Base-by-base conservation (phyloP, 495 filamentous ascomycete genomes). In the Cercophora samala region DNA sequence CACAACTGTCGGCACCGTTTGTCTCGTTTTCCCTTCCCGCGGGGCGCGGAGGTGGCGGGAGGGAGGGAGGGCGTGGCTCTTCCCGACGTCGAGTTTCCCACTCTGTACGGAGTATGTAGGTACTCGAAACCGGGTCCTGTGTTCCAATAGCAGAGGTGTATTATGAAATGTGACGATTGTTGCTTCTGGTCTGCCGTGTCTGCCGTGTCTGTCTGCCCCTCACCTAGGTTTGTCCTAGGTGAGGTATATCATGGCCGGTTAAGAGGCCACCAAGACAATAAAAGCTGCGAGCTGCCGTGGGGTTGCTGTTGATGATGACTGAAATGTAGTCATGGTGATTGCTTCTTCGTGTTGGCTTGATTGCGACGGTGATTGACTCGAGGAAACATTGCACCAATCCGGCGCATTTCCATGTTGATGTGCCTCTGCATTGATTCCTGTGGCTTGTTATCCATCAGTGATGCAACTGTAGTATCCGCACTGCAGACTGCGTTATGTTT, bases 41-140 rank as follows among this genome's bases (percentile, higher is more conserved):
- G 58, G 24, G 58, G 22, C 58, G 58, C 25, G 21, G 58, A 60
- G 58, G 22, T 60, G 22, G 58, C 22, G 58, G 25, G 25, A 21
- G 58, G 25, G 25, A 21, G 58, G 22, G 23, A 26, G 24, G 58
- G 58, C 22, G 29, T 60, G 60, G 60, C 60, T 19, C 25, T 62
- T 62, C 60, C 60, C 60, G 60, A 42, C 18, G 15, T 55, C 67
- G 32, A 58, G 11, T 29, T 19, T 37, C 21, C 32, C 13, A 5
- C 11, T 3, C 51, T 51, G 65, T 23, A n/a, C n/a, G n/a, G n/a
- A n/a, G n/a, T n/a, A n/a, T n/a, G n/a, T n/a, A n/a, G n/a, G n/a
- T n/a, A 61, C 66, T 68, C 62, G 62, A 70, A 70, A 67, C 68
- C 64, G 60, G 68, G 68, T 62, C 61, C 23, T 42, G 60, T 61